Evolutionary conservation across 1,284 basidiomycete species (phyloP), one percentile per base, ranked within the genome.

Genomic region (Ganoderma sp.): DNA sequence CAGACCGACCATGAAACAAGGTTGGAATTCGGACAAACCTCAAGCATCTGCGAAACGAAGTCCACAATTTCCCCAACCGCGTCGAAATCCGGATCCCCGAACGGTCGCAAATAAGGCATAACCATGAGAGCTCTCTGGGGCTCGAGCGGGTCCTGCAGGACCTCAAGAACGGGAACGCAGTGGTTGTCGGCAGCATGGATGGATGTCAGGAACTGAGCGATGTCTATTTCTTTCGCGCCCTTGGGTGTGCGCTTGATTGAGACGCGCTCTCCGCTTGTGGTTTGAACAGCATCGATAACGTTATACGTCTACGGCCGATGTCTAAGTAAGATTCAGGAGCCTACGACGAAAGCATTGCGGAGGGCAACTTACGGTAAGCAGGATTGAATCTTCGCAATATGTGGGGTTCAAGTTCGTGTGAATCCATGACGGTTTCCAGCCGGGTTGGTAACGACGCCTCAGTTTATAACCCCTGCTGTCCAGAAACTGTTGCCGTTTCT

Each of bases 91-190:
- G 77, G 77, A 17, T 71, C 43, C 42, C 77, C 69, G 52, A 73
- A 75, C 0, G 66, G 67, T 0, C 71, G 66, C 0, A 78, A 66
- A 48, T 72, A 74, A 1, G 77, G 77, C 73, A 77, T 74, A 9
- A 79, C 73, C 42, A 78, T 62, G 7, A 75, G 57, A 3, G 66
- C n/a, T 5, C 37, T 61, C 7, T 28, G 15, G 0, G 60, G 17
- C 6, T 72, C 66, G 14, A 67, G 3, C 0, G 70, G 70, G 34
- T 77, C 75, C 5, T 32, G 41, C 0, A 77, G 37, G 3, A 69
- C 32, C n/a, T 76, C 73, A 9, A 71, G 59, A 8, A 75, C n/a
- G 0, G 74, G 63, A 5, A 75, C 72, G 45, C 64, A 72, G 59
- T 75, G 73, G 52, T 73, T 73, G 17, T 59, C 56, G 9, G 41